phyloP scores from a whole-genome alignment of 2,329 filamentous ascomycete genomes.

The Colletotrichum lupini region DNA sequence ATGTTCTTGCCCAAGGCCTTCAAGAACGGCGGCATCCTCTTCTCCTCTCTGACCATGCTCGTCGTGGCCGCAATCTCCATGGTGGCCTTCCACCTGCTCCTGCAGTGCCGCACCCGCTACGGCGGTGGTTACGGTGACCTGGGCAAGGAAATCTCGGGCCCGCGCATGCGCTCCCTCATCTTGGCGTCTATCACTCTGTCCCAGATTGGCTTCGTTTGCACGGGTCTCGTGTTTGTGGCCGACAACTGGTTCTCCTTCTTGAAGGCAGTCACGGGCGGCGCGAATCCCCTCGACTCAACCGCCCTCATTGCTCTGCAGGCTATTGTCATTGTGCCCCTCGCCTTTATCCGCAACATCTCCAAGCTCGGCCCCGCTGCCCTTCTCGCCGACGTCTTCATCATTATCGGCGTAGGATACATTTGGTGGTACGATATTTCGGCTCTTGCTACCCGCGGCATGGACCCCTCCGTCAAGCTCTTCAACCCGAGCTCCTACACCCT shows the following conservation, averaged over 20 bases:
- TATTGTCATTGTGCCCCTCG: slow-evolving; percentile 71
- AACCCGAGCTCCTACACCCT: slow-evolving; percentile 76
- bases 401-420: slow-evolving; percentile 77
- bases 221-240: slow-evolving; percentile 81
- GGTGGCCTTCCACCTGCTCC: slow-evolving; percentile 77
- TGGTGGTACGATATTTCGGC: slow-evolving; percentile 75
- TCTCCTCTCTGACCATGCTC: slow-evolving; percentile 76
- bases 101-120: slow-evolving; percentile 72
- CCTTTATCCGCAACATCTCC: slow-evolving; percentile 79
- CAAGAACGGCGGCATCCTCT: slow-evolving; percentile 80
- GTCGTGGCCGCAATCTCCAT: slow-evolving; percentile 74
- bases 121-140: slow-evolving; percentile 82
- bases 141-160: slow-evolving; percentile 73
- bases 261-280: slow-evolving; percentile 65
- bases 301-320: slow-evolving; percentile 75
- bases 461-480: slow-evolving; percentile 73
- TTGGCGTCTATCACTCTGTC: slow-evolving; percentile 78
- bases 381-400: slow-evolving; percentile 77
- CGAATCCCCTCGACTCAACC: slow-evolving; percentile 63
- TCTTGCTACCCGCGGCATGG: slow-evolving; percentile 66
- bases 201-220: slow-evolving; percentile 82
- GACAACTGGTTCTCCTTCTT: slow-evolving; percentile 79
- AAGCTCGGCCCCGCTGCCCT: slow-evolving; percentile 77
- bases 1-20: slow-evolving; percentile 87
- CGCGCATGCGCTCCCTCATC: slow-evolving; percentile 72